These are phyloP conservation scores for Thalassiosira mediterranea DNA, from an alignment of 352 stramenopile species.

Conservation along the genomic window DNA sequence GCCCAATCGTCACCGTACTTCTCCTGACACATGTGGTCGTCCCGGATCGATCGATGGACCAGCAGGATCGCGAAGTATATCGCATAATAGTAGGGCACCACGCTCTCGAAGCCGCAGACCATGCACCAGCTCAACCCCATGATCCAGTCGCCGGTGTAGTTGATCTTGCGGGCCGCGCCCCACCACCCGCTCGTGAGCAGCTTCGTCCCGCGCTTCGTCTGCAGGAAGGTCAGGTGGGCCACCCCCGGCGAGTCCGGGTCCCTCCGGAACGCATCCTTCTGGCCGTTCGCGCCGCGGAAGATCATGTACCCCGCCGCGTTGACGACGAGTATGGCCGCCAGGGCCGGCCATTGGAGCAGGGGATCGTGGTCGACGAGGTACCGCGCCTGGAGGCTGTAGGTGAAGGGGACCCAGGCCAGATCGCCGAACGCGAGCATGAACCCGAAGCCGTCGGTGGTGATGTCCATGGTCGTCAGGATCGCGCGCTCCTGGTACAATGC, in stretches of 20 bases:
- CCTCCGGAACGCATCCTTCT: constrained; percentile 90
- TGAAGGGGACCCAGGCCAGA: constrained; percentile 91
- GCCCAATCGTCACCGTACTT: constrained; percentile 92
- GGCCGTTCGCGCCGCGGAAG: constrained; percentile 86
- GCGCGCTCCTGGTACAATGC: constrained; percentile 87
- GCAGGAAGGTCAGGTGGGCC: constrained; percentile 83
- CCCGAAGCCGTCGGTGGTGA: constrained; percentile 92
- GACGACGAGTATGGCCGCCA: constrained; percentile 74
- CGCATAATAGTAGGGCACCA: constrained; percentile 91
- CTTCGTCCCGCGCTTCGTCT: constrained; percentile 85
- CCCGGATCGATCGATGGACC: constrained; percentile 87
- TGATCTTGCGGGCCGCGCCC: constrained; percentile 89
- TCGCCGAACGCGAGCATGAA: constrained; percentile 93
- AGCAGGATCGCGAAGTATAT: constrained; percentile 91
- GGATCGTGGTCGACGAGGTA: constrained; percentile 87
- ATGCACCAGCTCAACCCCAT: constrained; percentile 88
- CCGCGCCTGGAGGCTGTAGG: constrained; percentile 87
- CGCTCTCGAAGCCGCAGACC: constrained; percentile 77
- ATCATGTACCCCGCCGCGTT: constrained; percentile 86
- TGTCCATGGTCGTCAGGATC: constrained; percentile 94
- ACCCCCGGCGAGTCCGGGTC: constrained; percentile 79
- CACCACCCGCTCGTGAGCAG: constrained; percentile 90
- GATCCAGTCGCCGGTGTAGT: constrained; percentile 90
- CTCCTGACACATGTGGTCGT: constrained; percentile 87
- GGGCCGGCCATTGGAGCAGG: constrained; percentile 49